Evolutionary conservation across 2,329 filamentous ascomycete genomes (phyloP), one percentile per base, ranked within the genome.

Genomic region (Paracorniculantispora psalliotae): DNA sequence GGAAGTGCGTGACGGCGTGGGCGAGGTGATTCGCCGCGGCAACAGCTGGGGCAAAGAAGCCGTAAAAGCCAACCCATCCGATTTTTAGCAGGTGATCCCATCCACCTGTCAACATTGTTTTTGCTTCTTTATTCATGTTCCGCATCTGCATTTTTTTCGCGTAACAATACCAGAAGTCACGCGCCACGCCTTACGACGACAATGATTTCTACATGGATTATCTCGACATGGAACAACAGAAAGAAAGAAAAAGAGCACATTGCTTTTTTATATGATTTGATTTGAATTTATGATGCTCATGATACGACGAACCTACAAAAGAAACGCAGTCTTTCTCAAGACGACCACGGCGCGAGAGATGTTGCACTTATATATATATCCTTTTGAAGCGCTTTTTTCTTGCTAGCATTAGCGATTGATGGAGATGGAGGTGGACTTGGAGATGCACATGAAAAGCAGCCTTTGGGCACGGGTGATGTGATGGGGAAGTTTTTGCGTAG

Each of bases 1-100:
- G 25, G 81, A 84, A 65, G 81, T 85, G 21, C 73, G 82, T 26
- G 82, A 85, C 62, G 81, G 82, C 3, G 80, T 85, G 2, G 81
- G 78, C 15, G 82, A 85, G 30, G 77, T 85, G 50, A 79, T 85
- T 48, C 74, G 79, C 52, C 72, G 75, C 37, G 76, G 72, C 43
- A 64, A 64, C 13, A 57, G 60, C 17, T 62, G 64, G 55, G 63
- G 64, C 33, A 37, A 51, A 13, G 44, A 50, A 21, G 15, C 23
- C 4, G 21, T 52, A 17, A 46, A 53, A 21, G 49, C 46, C 8
- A 56, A 56, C 33, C 53, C 30, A 2, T 39, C 43, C 8, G 30
- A 28, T 33, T 56, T 56, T 56, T 56, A 4, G 35, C n/a, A n/a
- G n/a, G n/a, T n/a, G n/a, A n/a, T n/a, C n/a, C n/a, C n/a, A n/a